These are phyloP conservation scores for Termitomyces sp. DNA, from an alignment of 768 basidiomycete genomes.

Conservation along the genomic window DNA sequence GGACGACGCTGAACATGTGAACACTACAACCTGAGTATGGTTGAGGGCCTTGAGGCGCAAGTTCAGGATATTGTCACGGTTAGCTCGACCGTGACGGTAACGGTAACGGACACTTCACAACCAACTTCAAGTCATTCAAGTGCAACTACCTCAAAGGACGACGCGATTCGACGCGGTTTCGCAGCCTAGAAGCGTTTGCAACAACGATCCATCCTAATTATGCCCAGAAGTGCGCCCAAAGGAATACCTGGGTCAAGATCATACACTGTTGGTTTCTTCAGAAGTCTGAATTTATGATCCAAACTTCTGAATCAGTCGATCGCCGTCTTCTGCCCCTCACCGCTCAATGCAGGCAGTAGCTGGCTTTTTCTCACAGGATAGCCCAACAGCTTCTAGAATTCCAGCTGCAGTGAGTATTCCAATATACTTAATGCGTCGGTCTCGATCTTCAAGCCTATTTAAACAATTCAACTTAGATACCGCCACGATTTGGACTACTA, in stretches of 20 bases:
- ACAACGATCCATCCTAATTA: neutral
- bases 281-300: neutral
- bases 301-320: neutral
- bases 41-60: too few species aligned
- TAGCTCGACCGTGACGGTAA: too few species aligned
- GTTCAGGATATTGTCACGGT: too few species aligned
- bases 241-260: neutral
- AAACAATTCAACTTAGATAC: constrained; percentile 35
- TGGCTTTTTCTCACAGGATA: constrained; percentile 11
- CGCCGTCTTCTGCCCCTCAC: neutral
- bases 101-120: too few species aligned
- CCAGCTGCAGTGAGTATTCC: constrained; percentile 2
- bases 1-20: too few species aligned
- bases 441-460: neutral
- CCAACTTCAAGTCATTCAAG: too few species aligned
- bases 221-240: neutral
- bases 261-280: neutral
- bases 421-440: too few species aligned
- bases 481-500: constrained; percentile 56
- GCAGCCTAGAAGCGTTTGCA: neutral
- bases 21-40: too few species aligned
- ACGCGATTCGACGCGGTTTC: neutral
- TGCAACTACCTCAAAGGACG: too few species aligned
- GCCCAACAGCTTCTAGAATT: neutral
- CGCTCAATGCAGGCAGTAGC: neutral